These are phyloP conservation scores for Eleusine indica DNA, from an alignment of 176 grass and related monocot species.

Conservation along the genomic window DNA sequence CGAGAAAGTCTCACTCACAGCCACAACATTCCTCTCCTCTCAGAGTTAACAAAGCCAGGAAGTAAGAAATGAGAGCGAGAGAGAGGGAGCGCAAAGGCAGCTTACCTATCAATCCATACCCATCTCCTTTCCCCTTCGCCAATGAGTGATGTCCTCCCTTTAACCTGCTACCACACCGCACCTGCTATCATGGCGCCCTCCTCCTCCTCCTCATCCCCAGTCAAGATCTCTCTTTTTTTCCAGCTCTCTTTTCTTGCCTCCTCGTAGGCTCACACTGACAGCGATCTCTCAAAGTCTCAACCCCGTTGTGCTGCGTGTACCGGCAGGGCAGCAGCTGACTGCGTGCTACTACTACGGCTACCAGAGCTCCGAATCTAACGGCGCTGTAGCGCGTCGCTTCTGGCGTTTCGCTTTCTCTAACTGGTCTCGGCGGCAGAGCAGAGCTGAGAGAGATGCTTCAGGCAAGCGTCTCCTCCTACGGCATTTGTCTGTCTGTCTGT, in stretches of 20 bases:
- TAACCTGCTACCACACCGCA: constrained; percentile 34
- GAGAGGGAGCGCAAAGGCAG: constrained; percentile 13
- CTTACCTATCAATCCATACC: background rate
- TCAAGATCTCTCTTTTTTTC: constrained; percentile 8
- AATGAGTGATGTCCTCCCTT: constrained; percentile 47
- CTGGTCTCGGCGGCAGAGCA: background rate
- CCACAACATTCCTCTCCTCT: background rate
- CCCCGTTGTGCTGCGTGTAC: background rate
- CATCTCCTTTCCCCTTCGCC: constrained; percentile 27
- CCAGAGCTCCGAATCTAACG: background rate
- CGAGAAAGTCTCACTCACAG: background rate
- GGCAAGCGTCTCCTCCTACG: background rate
- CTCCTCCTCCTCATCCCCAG: background rate
- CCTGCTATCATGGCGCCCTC: constrained; percentile 29
- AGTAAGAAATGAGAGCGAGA: background rate
- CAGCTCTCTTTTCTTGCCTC: too few relatives aligned
- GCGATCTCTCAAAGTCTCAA: background rate
- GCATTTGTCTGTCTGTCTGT: constrained; percentile 11
- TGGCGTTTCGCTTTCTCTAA: constrained; percentile 30
- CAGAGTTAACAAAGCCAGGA: background rate
- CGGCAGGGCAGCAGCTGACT: background rate
- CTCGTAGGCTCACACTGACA: background rate
- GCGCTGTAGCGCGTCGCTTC: constrained; percentile 35
- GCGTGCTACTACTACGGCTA: background rate
- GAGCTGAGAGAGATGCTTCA: background rate